Conservation (phyloP, 192 early-diverging fungal genomes). For the Backusella luteola region DNA sequence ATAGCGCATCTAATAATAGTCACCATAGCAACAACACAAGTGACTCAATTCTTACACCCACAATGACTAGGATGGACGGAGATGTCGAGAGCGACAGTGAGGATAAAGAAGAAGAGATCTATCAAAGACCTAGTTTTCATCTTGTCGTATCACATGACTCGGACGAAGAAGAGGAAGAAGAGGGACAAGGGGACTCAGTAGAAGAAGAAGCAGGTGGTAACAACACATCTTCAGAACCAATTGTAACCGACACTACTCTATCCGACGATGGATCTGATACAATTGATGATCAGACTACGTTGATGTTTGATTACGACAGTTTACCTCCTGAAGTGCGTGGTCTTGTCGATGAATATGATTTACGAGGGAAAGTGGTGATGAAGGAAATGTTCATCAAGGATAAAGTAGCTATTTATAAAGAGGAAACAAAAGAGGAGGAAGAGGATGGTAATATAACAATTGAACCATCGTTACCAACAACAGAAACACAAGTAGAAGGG, state of each 20-base stretch:
- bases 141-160: neutral
- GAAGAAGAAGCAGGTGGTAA: neutral
- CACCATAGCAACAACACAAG: neutral
- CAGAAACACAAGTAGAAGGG: neutral
- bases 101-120: neutral
- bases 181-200: neutral
- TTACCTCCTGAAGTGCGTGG: slow-evolving; percentile 8
- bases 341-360: slow-evolving; percentile 13
- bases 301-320: slow-evolving; percentile 23
- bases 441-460: neutral
- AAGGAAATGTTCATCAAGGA: neutral
- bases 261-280: neutral
- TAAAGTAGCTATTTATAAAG: neutral
- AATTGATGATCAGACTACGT: neutral
- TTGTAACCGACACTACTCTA: neutral
- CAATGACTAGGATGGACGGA: neutral
- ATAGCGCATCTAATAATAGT: neutral
- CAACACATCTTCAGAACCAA: neutral
- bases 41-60: neutral
- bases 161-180: neutral
- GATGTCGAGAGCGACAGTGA: neutral
- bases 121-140: neutral
- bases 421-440: neutral
- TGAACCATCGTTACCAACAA: neutral
- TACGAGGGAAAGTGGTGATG: neutral